These are phyloP conservation scores for Falciphora oryzae DNA, from an alignment of 2,329 filamentous ascomycete genomes.

Conservation along the genomic window DNA sequence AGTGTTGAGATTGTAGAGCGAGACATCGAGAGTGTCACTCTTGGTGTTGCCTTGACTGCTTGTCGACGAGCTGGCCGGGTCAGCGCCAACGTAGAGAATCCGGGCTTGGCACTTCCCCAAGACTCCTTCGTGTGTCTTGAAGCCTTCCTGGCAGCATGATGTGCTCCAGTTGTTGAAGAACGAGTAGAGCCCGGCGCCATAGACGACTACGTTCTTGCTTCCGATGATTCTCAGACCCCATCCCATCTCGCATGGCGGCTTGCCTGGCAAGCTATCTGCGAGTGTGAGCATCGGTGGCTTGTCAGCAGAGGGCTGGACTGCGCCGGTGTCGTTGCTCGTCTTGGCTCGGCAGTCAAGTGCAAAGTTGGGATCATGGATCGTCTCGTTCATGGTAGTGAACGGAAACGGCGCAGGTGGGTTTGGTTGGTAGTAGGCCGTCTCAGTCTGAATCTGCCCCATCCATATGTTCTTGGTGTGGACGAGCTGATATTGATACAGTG, in stretches of 20 bases:
- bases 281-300: background rate
- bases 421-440: slow-evolving; percentile 61
- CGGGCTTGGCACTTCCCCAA: slow-evolving; percentile 39
- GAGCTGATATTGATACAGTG: slow-evolving; percentile 58
- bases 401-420: slow-evolving; percentile 53
- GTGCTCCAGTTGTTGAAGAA: slow-evolving; percentile 62
- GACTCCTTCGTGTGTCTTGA: slow-evolving; percentile 16
- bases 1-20: slow-evolving; percentile 5
- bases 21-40: slow-evolving; percentile 11
- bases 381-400: slow-evolving; percentile 37
- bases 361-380: slow-evolving; percentile 46
- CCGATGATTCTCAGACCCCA: slow-evolving; percentile 60
- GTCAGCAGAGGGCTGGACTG: background rate
- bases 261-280: slow-evolving; percentile 12
- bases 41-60: slow-evolving; percentile 12
- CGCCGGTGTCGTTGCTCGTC: background rate
- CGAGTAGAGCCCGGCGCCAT: slow-evolving; percentile 60
- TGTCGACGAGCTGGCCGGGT: slow-evolving; percentile 16
- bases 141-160: slow-evolving; percentile 33
- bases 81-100: slow-evolving; percentile 25
- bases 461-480: slow-evolving; percentile 49
- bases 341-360: slow-evolving; percentile 30
- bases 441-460: slow-evolving; percentile 61
- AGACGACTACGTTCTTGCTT: slow-evolving; percentile 47
- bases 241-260: slow-evolving; percentile 46